phyloP scores from a whole-genome alignment of 2,329 filamentous ascomycete genomes.

The Sclerotinia sclerotiorum region DNA sequence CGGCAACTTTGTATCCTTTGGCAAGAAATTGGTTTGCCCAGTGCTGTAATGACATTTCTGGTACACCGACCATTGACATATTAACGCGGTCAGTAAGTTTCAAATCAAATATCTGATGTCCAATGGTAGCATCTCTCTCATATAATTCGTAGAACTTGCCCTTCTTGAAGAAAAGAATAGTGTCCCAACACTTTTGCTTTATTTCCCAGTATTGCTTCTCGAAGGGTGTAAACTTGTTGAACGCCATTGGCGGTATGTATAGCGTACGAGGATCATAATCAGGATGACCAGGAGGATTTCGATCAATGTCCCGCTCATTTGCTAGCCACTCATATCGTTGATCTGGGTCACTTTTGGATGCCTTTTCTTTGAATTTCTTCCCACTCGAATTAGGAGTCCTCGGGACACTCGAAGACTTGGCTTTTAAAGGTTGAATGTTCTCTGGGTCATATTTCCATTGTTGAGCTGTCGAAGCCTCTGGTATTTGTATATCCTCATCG shows the following conservation, averaged over 20 bases:
- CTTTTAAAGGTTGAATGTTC: slow-evolving; percentile 51
- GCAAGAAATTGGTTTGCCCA: slow-evolving; percentile 99
- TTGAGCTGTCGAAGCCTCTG: slow-evolving; percentile 69
- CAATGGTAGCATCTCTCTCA: slow-evolving; percentile 94
- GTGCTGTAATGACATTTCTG: slow-evolving; percentile 89
- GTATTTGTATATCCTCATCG: slow-evolving; percentile 52
- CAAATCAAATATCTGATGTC: slow-evolving; percentile 93
- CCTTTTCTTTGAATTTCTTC: slow-evolving; percentile 58
- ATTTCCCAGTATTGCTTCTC: slow-evolving; percentile 99
- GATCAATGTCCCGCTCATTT: slow-evolving; percentile 79
- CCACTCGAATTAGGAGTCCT: slow-evolving; percentile 41
- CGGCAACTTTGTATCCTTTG: slow-evolving; percentile 95
- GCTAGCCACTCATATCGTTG: slow-evolving; percentile 89
- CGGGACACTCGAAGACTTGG: slow-evolving; percentile 44
- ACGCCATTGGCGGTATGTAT: slow-evolving; percentile 81
- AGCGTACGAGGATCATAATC: slow-evolving; percentile 90
- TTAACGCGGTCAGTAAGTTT: slow-evolving; percentile 98
- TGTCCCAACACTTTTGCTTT: slow-evolving; percentile 97
- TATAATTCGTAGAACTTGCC: slow-evolving; percentile 99
- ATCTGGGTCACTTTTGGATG: slow-evolving; percentile 78
- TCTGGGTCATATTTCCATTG: slow-evolving; percentile 78
- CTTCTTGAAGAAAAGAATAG: slow-evolving; percentile 99
- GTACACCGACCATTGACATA: slow-evolving; percentile 99
- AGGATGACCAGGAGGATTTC: slow-evolving; percentile 72
- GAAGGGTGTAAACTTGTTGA: slow-evolving; percentile 83